Evolutionary conservation across 257 asterid genomes (phyloP), one percentile per base, ranked within the genome.

Genomic region (Orobanche coerulescens): DNA sequence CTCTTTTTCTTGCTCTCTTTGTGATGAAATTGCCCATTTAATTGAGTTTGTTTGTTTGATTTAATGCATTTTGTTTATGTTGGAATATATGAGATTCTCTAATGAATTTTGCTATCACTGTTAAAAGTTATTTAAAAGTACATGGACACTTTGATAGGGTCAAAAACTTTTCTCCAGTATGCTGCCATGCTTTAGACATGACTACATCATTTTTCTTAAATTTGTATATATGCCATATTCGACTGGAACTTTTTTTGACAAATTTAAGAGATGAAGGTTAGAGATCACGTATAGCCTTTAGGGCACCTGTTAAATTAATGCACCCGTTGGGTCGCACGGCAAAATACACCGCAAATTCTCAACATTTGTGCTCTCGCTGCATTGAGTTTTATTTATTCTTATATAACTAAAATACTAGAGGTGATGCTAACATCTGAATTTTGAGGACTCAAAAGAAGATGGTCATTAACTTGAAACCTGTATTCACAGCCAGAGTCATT

Each of bases 1-100:
- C 57, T 50, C 28, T 52, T 30, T 64, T 46, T 69, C 73, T 52
- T 59, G 22, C 58, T 60, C 37, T 71, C 47, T 50, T 34, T 24
- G 62, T 48, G 57, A 69, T 12, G 58, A 19, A 62, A 18, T 39
- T 30, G 43, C 58, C 37, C 53, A 22, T 64, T 28, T 43, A 33
- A 42, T 30, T 48, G 52, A 23, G 50, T 26, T 18, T 43, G 1
- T 14, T 18, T 58, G 8, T 15, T 26, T 37, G 24, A 4, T 34
- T 4, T 8, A 10, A 0, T 26, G 36, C 40, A 71, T 46, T 46
- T 43, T 4, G 49, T 50, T 43, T 51, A 51, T 54, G 34, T 20
- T 37, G 62, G 49, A 7, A 53, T 14, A 28, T 39, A 4, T 58
- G 58, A 10, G 28, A 12, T 33, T 13, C 16, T 19, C 11, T 2